These are phyloP conservation scores for Pseudognaphalium luteoalbum DNA, from an alignment of 129 eudicot genomes.

Conservation along the genomic window DNA sequence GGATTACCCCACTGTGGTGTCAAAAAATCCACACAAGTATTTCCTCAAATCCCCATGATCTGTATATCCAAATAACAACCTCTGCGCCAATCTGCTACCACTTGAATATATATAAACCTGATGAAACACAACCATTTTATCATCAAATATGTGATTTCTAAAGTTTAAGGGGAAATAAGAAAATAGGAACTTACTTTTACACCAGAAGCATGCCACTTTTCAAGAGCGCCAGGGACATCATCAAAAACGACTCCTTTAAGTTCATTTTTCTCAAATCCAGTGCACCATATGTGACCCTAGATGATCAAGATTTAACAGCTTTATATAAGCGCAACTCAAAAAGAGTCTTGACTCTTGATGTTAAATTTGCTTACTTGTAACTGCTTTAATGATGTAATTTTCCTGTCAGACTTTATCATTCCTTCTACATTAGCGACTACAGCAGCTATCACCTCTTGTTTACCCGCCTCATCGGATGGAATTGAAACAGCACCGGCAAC, in stretches of 20 bases:
- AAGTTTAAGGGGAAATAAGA: not conserved
- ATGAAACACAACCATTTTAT: not conserved
- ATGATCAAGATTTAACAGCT: conserved; percentile 27
- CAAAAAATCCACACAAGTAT: conserved; percentile 76
- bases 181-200: conserved; percentile 51
- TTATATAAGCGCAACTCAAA: not conserved
- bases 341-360: conserved; percentile 3
- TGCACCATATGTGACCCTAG: conserved; percentile 96
- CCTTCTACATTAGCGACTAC: conserved; percentile 84
- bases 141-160: not conserved
- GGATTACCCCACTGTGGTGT: conserved; percentile 86
- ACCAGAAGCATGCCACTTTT: conserved; percentile 88
- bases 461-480: conserved; percentile 65
- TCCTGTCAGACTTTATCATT: conserved; percentile 94
- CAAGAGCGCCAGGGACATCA: conserved; percentile 93
- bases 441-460: conserved; percentile 76
- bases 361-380: conserved; percentile 62
- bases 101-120: conserved; percentile 97
- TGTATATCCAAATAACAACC: conserved; percentile 85
- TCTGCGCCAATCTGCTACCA: conserved; percentile 97
- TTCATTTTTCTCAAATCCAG: conserved; percentile 82
- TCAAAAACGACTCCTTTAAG: conserved; percentile 78
- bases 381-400: conserved; percentile 88
- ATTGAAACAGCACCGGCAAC: conserved; percentile 70
- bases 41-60: conserved; percentile 79